Percentiles rank a stretch among this genome's conserved stretches.
Conservation (phyloP, 441 rosid genomes). For the Manihot esculenta region DNA sequence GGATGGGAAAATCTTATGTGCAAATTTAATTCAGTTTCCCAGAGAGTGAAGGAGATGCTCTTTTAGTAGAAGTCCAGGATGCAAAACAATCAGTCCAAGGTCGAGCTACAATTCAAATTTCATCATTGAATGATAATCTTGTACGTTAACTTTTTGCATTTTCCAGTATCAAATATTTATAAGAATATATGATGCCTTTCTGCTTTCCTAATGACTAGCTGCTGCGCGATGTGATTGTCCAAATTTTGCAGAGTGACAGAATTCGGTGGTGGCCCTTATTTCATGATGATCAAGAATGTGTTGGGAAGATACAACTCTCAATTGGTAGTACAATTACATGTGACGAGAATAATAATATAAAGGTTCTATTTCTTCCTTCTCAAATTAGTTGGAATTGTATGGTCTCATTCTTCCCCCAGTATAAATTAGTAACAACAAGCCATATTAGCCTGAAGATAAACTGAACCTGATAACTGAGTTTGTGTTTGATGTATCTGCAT, state of each 20-base stretch:
- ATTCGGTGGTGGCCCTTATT: constrained; percentile 85
- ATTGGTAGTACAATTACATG: constrained; percentile 64
- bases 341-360: constrained; percentile 70
- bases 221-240: constrained; percentile 10
- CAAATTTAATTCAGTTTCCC: constrained; percentile 62
- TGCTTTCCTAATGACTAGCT: neutral
- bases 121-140: constrained; percentile 67
- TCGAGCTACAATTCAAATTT: constrained; percentile 64
- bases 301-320: constrained; percentile 92
- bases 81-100: constrained; percentile 69
- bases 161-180: constrained; percentile 19
- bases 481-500: neutral
- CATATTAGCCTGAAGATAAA: neutral
- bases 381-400: neutral
- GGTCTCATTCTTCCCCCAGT: constrained; percentile 7
- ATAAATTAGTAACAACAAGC: neutral
- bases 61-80: constrained; percentile 81
- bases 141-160: constrained; percentile 46
- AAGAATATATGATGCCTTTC: neutral
- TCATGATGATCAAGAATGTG: constrained; percentile 93
- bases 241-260: constrained; percentile 64
- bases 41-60: constrained; percentile 81
- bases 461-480: neutral
- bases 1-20: constrained; percentile 26
- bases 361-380: constrained; percentile 46